Conservation (phyloP, 2,329 filamentous ascomycete genomes). For the Talaromyces atroroseus region DNA sequence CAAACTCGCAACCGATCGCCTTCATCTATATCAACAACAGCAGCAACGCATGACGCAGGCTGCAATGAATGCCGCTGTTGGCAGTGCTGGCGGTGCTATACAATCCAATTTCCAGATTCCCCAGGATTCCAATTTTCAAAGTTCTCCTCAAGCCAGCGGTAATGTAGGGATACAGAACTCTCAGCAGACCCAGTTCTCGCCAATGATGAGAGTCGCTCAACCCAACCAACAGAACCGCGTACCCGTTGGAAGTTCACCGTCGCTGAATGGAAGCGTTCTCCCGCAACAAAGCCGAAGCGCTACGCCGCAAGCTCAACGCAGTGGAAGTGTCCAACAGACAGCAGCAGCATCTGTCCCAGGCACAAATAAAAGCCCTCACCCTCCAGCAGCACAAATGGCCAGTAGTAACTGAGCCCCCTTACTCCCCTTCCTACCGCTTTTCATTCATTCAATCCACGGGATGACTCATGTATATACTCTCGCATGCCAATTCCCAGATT, state of each 20-base stretch:
- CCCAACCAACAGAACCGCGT: slow-evolving; percentile 37
- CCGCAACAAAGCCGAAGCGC: slow-evolving; percentile 39
- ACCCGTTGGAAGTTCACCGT: slow-evolving; percentile 37
- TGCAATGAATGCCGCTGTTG: slow-evolving; percentile 48
- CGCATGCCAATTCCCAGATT: background rate
- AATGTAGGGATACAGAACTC: slow-evolving; percentile 38
- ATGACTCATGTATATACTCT: slow-evolving; percentile 3
- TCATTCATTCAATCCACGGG: background rate
- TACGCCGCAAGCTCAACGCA: slow-evolving; percentile 43
- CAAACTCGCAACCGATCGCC: slow-evolving; percentile 47
- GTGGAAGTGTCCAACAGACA: slow-evolving; percentile 37
- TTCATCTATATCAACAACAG: slow-evolving; percentile 39
- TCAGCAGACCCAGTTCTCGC: slow-evolving; percentile 46
- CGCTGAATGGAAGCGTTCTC: slow-evolving; percentile 38
- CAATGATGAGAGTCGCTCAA: slow-evolving; percentile 50
- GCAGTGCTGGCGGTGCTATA: slow-evolving; percentile 38
- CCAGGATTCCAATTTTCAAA: slow-evolving; percentile 34
- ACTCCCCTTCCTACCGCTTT: background rate
- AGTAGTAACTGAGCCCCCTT: slow-evolving; percentile 25
- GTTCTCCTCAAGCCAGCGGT: slow-evolving; percentile 30
- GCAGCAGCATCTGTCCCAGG: slow-evolving; percentile 30
- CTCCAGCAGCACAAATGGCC: slow-evolving; percentile 37
- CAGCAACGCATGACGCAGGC: slow-evolving; percentile 47
- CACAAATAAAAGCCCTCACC: slow-evolving; percentile 38
- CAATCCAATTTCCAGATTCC: slow-evolving; percentile 37